Base-by-base conservation (phyloP, 1,284 basidiomycete species). In the Amylostereum areolatum region DNA sequence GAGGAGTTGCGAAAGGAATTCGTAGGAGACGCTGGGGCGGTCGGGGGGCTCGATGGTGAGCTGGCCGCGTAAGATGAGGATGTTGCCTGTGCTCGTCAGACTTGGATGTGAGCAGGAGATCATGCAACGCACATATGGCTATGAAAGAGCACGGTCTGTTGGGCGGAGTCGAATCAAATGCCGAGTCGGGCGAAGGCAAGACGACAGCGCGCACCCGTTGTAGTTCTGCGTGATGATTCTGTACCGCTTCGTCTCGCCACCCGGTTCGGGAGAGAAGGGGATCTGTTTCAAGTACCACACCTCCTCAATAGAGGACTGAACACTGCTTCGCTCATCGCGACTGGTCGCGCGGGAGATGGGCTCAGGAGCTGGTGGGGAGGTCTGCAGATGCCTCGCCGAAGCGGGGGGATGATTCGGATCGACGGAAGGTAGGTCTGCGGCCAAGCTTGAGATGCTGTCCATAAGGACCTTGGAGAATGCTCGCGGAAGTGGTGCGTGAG, bases 71-170 rank as follows among this genome's bases (percentile, higher is more conserved):
- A 94, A 72, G 52, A 93, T 83, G 27, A 93, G 76, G 45, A 92
- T 87, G 61, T 94, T 94, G 67, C 88, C 88, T 89, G 59, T 39
- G 30, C 47, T 34, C 27, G 25, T 40, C 31, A 53, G 43, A 46
- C 37, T 12, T 60, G 5, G 12, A 28, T 27, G 12, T 7, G 25
- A 24, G 27, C 24, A 27, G 41, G 24, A 27, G 7, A 25, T 4
- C 7, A 28, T 24, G 25, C 42, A 33, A 36, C 45, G 39, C 43
- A 39, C 87, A 90, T 54, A 93, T 85, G 9, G 92, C 90, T 57
- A 96, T 89, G 55, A 96, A 85, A 0, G 91, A 93, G 62, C 93
- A 97, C 5, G 92, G 92, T 52, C 84, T 91, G 57, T 44, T 25
- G 44, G 53, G 28, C 49, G 45, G n/a, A n/a, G n/a, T n/a, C n/a